Percentiles rank a stretch among this genome's conserved stretches.
Evolutionary conservation across 768 basidiomycete species (phyloP).

Genomic region (Termitomyces eurrhizus): DNA sequence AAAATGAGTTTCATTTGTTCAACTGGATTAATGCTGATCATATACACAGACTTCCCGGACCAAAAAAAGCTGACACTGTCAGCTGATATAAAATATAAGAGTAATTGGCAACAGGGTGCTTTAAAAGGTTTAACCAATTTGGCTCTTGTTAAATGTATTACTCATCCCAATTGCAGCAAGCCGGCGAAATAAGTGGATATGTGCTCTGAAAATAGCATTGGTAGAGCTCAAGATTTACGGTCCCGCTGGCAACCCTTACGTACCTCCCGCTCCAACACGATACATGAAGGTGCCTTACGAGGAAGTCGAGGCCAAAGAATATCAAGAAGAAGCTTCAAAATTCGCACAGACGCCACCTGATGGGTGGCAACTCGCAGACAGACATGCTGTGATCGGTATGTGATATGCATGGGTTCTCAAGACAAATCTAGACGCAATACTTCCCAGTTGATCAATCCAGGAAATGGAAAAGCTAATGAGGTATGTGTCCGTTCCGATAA

Average conservation of each 20-base stretch:
- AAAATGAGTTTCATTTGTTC: slow-evolving; percentile 5
- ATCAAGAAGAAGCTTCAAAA: slow-evolving; percentile 23
- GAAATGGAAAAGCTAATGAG: slow-evolving; percentile 35
- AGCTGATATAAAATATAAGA: slow-evolving; percentile 87
- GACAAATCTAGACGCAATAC: neutral
- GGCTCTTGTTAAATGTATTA: slow-evolving; percentile 1
- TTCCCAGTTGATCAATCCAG: slow-evolving; percentile 33
- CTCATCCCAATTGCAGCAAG: slow-evolving; percentile 41
- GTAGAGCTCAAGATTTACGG: slow-evolving; percentile 71
- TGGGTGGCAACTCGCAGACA: slow-evolving; percentile 52
- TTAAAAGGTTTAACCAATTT: slow-evolving; percentile 48
- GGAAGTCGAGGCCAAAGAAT: slow-evolving; percentile 41
- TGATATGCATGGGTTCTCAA: slow-evolving; percentile 9
- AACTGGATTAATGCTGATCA: slow-evolving; percentile 1
- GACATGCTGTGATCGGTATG: slow-evolving; percentile 47
- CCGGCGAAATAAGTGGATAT: slow-evolving; percentile 90
- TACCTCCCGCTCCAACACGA: slow-evolving; percentile 47
- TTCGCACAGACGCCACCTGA: slow-evolving; percentile 25
- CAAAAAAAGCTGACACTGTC: slow-evolving; percentile 75
- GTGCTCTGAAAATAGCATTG: slow-evolving; percentile 72
- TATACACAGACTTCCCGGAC: slow-evolving; percentile 61
- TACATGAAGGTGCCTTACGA: slow-evolving; percentile 79
- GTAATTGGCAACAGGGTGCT: slow-evolving; percentile 78
- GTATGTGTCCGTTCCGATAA: slow-evolving; percentile 14
- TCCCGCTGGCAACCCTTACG: slow-evolving; percentile 53